phyloP scores from a whole-genome alignment of 768 basidiomycete species.

The Tylopilus plumbeoviolaceoides region DNA sequence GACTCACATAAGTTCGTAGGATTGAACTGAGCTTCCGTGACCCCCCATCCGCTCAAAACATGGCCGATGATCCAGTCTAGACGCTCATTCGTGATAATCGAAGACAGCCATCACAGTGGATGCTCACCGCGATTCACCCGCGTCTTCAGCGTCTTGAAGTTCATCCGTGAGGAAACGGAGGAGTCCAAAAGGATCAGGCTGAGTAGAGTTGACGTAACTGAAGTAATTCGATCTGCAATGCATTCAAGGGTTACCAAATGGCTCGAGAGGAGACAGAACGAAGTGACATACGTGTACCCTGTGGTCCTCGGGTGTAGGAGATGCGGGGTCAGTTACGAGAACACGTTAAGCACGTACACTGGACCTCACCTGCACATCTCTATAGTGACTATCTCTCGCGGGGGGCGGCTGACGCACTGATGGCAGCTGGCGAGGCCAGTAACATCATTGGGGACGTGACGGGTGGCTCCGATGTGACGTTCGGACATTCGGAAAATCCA shows the following conservation, averaged over 20 bases:
- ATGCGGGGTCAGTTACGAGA: conserved; percentile 4
- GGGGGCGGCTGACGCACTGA: too few relatives aligned
- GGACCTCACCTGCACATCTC: too few relatives aligned
- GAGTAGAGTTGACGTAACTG: conserved; percentile 44
- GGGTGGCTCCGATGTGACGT: too few relatives aligned
- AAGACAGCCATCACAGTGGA: background rate
- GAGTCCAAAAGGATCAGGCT: conserved; percentile 46
- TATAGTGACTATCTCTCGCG: too few relatives aligned
- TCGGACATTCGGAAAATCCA: too few relatives aligned
- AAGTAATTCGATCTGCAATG: conserved; percentile 39
- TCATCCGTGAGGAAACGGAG: conserved; percentile 49
- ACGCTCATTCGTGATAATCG: background rate
- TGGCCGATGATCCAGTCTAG: conserved; percentile 50
- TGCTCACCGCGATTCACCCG: conserved; percentile 39
- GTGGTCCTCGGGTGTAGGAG: too few relatives aligned
- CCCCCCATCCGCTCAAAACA: conserved; percentile 46
- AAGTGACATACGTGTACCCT: conserved; percentile 32
- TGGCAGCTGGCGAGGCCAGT: too few relatives aligned
- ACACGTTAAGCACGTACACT: conserved; percentile 44
- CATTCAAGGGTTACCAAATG: background rate
- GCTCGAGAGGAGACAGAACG: background rate
- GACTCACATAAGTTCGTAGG: conserved; percentile 43
- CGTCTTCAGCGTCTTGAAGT: conserved; percentile 49
- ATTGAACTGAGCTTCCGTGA: conserved; percentile 36
- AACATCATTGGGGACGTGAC: too few relatives aligned